A percentile compares a stretch with the other conserved stretches of the same genome.
Conservation (phyloP, 2,329 filamentous ascomycete species). For the Claviceps africana region DNA sequence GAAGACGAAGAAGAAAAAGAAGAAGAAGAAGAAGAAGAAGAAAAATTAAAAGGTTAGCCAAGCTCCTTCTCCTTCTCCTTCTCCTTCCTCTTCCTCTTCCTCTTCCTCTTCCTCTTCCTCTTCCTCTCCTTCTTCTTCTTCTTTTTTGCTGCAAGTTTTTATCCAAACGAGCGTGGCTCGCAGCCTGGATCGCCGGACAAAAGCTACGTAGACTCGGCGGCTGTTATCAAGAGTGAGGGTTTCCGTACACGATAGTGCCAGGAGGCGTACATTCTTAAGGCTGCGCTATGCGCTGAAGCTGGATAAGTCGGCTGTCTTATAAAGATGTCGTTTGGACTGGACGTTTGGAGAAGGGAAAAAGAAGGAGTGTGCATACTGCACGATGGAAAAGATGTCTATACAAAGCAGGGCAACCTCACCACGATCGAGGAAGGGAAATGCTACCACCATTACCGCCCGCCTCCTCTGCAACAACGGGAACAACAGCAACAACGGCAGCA, state of each 20-base stretch:
- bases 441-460: no score
- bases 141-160: not conserved
- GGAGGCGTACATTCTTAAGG: not conserved
- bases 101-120: no score
- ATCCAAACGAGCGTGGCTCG: not conserved
- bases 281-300: not conserved
- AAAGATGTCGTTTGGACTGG: not conserved
- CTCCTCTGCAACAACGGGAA: not conserved
- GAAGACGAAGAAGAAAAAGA: no score
- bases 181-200: not conserved
- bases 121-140: no score
- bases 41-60: no score
- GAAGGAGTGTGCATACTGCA: not conserved
- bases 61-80: no score
- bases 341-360: not conserved
- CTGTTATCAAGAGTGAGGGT: not conserved
- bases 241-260: not conserved
- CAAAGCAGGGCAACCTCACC: not conserved
- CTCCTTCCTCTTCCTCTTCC: no score
- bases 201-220: not conserved
- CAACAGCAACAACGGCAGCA: not conserved
- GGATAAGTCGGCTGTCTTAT: not conserved
- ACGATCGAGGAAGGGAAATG: no score
- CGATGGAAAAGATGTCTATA: not conserved
- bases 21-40: no score